Base-by-base conservation (phyloP, 768 basidiomycete genomes). In the Mycena venus region DNA sequence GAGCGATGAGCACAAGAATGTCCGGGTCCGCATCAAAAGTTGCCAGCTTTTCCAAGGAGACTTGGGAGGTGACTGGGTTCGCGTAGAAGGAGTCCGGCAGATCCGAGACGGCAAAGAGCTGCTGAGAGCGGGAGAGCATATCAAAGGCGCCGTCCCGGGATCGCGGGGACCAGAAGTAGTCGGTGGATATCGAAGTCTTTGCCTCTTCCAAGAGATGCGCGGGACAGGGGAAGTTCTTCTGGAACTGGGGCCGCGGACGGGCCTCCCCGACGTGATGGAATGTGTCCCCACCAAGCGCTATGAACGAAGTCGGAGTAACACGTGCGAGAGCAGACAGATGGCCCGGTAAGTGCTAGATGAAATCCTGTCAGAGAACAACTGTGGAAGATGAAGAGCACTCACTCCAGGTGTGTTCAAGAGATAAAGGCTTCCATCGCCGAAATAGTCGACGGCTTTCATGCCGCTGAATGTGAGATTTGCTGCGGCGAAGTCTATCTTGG, bases 321-420 rank as follows among this genome's bases (percentile, higher is more conserved):
- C 75, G 70, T 4, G 75, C 75, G n/a, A 75, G 70, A 17, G 61
- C 75, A 4, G 42, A 34, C 5, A 75, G 10, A 21, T 75, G 75
- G 6, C 75, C 75, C 2, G 42, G 21, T 10, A 56, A 23, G 56
- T 75, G 75, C 75, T 75, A 34, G 7, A 11, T 23, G 9, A n/a
- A 29, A 8, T 36, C 15, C 5, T 32, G 23, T 36, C 12, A 47
- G 27, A 8, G 32, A 36, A 11, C 0, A n/a, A n/a, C 29, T 5
- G 31, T 2, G 3, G 17, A n/a, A 36, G 19, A 67, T n/a, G n/a
- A 25, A 27, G 10, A 34, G 14, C 9, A 53, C 72, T 47, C 25
- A 76, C 72, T 23, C 78, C 78, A 19, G 73, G 78, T 1, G 73
- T 73, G 58, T 77, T 47, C 7, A 78, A 58, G 32, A 78, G 70